A percentile compares a stretch with the other conserved stretches of the same genome.
These are phyloP conservation scores for Sordariomycetes sp. DNA, from an alignment of 2,329 filamentous ascomycete species.

Conservation along the genomic window DNA sequence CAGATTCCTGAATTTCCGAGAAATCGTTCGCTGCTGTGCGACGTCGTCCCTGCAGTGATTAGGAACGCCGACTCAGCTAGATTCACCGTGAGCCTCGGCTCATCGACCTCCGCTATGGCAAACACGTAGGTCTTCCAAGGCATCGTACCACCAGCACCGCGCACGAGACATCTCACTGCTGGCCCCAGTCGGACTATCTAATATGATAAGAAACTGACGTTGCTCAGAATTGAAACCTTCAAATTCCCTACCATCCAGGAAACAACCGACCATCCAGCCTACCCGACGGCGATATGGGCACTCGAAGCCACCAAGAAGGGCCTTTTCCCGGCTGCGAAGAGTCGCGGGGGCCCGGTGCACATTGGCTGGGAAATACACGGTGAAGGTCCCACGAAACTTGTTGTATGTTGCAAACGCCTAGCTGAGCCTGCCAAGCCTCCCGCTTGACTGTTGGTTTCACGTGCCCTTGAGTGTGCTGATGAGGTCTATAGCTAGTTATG, in stretches of 20 bases:
- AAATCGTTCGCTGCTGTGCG: no score
- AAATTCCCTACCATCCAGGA: conserved; percentile 40
- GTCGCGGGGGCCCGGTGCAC: conserved; percentile 64
- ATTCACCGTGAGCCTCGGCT: no score
- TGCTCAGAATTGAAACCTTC: conserved; percentile 6
- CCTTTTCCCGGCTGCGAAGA: conserved; percentile 53
- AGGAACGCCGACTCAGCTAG: no score
- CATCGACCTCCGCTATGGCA: no score
- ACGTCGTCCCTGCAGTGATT: no score
- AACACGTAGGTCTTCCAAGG: conserved; percentile 1
- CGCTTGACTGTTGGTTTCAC: conserved; percentile 3
- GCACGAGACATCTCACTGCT: no score
- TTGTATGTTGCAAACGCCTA: conserved; percentile 44
- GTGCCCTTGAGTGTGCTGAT: not conserved
- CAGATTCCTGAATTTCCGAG: no score
- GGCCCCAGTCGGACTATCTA: no score
- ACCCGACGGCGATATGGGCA: conserved; percentile 56
- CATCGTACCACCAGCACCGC: not conserved
- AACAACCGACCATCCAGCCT: conserved; percentile 57
- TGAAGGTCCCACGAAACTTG: conserved; percentile 58
- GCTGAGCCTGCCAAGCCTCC: not conserved
- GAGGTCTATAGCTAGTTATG: conserved; percentile 62
- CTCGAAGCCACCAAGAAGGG: conserved; percentile 58
- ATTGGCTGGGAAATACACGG: conserved; percentile 78
- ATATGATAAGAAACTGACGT: not conserved